These are phyloP conservation scores for Omphalotus olearius DNA, from an alignment of 1,284 basidiomycete species.

Conservation along the genomic window DNA sequence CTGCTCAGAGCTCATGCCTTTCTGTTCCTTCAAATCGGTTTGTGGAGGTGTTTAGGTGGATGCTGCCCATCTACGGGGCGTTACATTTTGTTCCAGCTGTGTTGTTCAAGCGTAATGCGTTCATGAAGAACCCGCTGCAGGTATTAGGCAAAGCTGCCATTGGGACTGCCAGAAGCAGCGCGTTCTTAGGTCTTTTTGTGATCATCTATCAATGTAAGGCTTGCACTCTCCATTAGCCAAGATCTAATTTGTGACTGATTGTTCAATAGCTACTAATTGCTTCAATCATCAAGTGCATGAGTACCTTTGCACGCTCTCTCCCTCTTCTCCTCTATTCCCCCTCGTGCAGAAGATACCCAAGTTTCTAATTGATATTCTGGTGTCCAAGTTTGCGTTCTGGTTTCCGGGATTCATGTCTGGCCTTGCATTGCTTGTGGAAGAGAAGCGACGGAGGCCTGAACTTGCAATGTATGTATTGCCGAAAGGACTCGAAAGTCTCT, in stretches of 20 bases:
- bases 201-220: constrained; percentile 74
- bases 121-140: constrained; percentile 56
- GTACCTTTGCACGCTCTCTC: constrained; percentile 37
- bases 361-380: constrained; percentile 46
- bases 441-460: constrained; percentile 76
- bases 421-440: constrained; percentile 83
- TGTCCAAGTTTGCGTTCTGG: constrained; percentile 73
- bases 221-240: constrained; percentile 1
- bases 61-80: constrained; percentile 83
- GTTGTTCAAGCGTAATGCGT: constrained; percentile 66
- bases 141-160: constrained; percentile 63
- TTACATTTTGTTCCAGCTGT: constrained; percentile 87
- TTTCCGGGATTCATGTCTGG: constrained; percentile 75
- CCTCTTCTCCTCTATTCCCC: constrained; percentile 23
- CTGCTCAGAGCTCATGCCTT: constrained; percentile 70
- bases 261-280: constrained; percentile 65
- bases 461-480: constrained; percentile 95
- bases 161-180: constrained; percentile 82
- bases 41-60: constrained; percentile 81
- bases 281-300: constrained; percentile 59
- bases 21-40: constrained; percentile 72
- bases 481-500: constrained; percentile 86
- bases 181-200: constrained; percentile 87
- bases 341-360: constrained; percentile 35
- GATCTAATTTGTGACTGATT: constrained; percentile 1